Evolutionary conservation across 2,329 filamentous ascomycete genomes (phyloP).

Genomic region (Plectosphaerella cucumerina): DNA sequence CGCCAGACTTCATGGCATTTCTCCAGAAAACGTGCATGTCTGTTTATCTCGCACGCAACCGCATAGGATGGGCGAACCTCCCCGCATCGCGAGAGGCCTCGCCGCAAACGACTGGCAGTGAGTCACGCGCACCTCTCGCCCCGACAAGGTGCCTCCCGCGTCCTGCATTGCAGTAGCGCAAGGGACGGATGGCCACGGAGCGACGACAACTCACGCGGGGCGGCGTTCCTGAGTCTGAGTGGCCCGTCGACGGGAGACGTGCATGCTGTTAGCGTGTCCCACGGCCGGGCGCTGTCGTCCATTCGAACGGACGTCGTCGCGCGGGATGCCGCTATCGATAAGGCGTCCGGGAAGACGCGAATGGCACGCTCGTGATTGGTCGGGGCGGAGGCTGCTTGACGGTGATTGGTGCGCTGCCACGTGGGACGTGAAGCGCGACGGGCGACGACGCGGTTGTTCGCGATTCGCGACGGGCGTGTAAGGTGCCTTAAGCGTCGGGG

Average conservation of each 20-base stretch:
- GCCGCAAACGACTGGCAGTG: conserved; percentile 2
- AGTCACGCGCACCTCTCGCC: neutral
- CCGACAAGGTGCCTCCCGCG: neutral
- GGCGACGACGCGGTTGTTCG: no score
- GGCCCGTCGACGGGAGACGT: conserved; percentile 1
- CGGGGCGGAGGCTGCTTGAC: neutral
- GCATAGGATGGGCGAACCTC: neutral
- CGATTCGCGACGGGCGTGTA: no score
- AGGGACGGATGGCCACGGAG: no score
- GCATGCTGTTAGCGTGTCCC: neutral
- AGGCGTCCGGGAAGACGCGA: neutral
- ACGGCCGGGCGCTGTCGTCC: neutral
- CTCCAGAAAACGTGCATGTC: neutral
- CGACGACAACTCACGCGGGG: no score
- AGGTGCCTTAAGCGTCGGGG: no score
- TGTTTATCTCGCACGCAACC: neutral
- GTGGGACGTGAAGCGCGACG: neutral
- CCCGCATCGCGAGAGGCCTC: neutral
- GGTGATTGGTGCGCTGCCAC: neutral
- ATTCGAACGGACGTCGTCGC: neutral
- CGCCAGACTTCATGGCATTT: neutral
- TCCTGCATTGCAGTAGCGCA: neutral
- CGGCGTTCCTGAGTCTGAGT: neutral
- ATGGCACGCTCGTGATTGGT: neutral
- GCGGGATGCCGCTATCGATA: neutral